Percentiles rank a stretch among this genome's conserved stretches.
Evolutionary conservation across 345 rosid species (phyloP).

Genomic region (Luvunga scandens): DNA sequence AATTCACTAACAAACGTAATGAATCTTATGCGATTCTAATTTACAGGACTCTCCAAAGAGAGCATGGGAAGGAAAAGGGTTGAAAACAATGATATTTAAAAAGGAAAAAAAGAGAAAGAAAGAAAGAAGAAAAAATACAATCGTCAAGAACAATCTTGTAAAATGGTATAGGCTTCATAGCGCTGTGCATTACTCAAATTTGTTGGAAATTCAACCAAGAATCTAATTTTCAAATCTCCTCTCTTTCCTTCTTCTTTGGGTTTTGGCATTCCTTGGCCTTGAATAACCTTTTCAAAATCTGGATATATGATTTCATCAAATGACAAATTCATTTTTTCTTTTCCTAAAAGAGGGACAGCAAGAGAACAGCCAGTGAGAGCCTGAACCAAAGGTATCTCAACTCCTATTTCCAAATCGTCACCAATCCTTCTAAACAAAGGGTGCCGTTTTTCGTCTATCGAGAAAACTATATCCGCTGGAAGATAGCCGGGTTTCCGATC

Average conservation of each 20-base stretch:
- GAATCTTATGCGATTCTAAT: too few species aligned
- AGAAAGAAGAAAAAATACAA: neutral
- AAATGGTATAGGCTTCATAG: constrained; percentile 38
- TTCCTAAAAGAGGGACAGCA: constrained; percentile 63
- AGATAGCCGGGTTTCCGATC: constrained; percentile 75
- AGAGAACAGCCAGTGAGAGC: constrained; percentile 80
- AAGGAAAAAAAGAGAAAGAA: too few species aligned
- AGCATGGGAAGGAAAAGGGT: too few species aligned
- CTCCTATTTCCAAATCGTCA: constrained; percentile 61
- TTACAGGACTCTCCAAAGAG: too few species aligned
- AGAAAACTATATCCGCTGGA: constrained; percentile 60
- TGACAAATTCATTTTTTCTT: constrained; percentile 48
- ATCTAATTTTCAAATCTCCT: constrained; percentile 59
- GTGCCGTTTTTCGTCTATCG: constrained; percentile 62
- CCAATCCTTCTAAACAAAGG: constrained; percentile 59
- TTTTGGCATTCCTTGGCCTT: constrained; percentile 75
- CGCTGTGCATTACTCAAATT: constrained; percentile 55
- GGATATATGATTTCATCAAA: constrained; percentile 52
- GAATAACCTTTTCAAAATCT: constrained; percentile 56
- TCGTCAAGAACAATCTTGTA: constrained; percentile 46
- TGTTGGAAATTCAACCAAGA: constrained; percentile 59
- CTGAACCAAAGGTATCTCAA: constrained; percentile 68
- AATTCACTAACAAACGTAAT: too few species aligned
- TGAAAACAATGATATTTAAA: neutral
- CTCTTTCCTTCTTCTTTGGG: constrained; percentile 49